Evolutionary conservation across 441 rosid genomes (phyloP).

Genomic region (Populus hybrid): DNA sequence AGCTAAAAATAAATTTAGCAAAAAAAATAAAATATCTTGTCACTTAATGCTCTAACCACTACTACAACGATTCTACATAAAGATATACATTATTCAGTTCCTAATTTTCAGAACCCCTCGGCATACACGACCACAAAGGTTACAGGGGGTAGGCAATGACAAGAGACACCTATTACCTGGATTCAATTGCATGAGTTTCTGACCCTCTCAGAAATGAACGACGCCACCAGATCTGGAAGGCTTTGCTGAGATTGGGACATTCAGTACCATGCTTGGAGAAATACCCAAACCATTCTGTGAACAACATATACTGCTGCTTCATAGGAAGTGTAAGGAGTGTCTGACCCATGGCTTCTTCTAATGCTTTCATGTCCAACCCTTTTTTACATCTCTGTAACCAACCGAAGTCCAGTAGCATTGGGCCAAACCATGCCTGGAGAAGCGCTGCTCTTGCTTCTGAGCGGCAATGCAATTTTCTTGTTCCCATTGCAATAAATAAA

Average conservation of each 20-base stretch:
- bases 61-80: constrained; percentile 18
- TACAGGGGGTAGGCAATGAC: constrained; percentile 14
- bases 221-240: constrained; percentile 97
- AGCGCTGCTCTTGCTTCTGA: too few relatives aligned
- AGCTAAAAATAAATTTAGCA: not conserved
- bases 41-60: not conserved
- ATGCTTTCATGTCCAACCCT: too few relatives aligned
- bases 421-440: too few relatives aligned
- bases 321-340: constrained; percentile 67
- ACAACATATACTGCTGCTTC: constrained; percentile 59
- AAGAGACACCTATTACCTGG: constrained; percentile 32
- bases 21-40: not conserved
- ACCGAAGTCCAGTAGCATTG: too few relatives aligned
- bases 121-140: constrained; percentile 1
- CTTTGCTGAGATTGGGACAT: constrained; percentile 81
- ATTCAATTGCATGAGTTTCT: constrained; percentile 49
- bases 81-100: constrained; percentile 22
- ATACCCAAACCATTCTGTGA: constrained; percentile 85
- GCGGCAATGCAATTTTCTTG: too few relatives aligned
- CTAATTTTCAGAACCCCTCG: constrained; percentile 11
- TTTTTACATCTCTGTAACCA: too few relatives aligned
- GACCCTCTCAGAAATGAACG: constrained; percentile 73
- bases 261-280: constrained; percentile 76
- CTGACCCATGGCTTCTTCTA: too few relatives aligned
- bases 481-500: too few relatives aligned